phyloP scores from a whole-genome alignment of 148 eudicot species.

The Rhododendron griersonianum region DNA sequence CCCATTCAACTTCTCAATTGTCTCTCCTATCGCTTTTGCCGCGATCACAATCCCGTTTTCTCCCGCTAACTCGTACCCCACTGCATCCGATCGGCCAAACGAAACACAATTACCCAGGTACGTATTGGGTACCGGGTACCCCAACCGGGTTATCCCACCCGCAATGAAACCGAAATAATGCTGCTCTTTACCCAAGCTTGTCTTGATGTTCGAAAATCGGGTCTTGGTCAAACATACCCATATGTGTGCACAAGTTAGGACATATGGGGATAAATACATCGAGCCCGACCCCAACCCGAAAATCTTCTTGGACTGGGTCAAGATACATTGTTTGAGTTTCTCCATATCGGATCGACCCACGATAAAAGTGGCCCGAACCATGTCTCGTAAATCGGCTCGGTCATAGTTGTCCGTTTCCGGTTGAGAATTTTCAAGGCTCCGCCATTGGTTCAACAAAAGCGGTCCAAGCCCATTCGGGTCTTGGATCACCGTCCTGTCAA shows the following conservation, averaged over 20 bases:
- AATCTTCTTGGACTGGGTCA: slow-evolving; percentile 17
- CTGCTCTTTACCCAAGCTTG: slow-evolving; percentile 4
- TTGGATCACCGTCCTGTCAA: slow-evolving; percentile 35
- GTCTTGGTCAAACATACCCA: slow-evolving; percentile 37
- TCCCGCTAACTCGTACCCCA: slow-evolving; percentile 20
- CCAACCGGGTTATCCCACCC: slow-evolving; percentile 39
- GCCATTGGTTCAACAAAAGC: slow-evolving; percentile 20
- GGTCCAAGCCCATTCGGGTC: slow-evolving; percentile 28
- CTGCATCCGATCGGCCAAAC: slow-evolving; percentile 24
- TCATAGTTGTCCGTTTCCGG: background rate
- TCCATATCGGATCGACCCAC: slow-evolving; percentile 31
- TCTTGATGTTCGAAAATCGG: background rate
- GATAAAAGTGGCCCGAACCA: slow-evolving; percentile 41
- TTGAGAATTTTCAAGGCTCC: background rate
- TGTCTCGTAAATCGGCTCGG: background rate
- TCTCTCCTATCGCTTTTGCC: slow-evolving; percentile 35
- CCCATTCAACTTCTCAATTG: slow-evolving; percentile 23
- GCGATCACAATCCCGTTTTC: slow-evolving; percentile 44
- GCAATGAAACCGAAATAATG: slow-evolving; percentile 43
- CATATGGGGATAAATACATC: slow-evolving; percentile 35
- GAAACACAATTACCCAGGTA: slow-evolving; percentile 45
- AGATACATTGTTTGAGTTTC: slow-evolving; percentile 25
- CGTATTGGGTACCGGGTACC: slow-evolving; percentile 22
- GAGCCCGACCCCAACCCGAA: slow-evolving; percentile 17
- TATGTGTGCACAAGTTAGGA: slow-evolving; percentile 38